Base-by-base conservation (phyloP, 208 protist species). In the Crithidia acanthocephali region DNA sequence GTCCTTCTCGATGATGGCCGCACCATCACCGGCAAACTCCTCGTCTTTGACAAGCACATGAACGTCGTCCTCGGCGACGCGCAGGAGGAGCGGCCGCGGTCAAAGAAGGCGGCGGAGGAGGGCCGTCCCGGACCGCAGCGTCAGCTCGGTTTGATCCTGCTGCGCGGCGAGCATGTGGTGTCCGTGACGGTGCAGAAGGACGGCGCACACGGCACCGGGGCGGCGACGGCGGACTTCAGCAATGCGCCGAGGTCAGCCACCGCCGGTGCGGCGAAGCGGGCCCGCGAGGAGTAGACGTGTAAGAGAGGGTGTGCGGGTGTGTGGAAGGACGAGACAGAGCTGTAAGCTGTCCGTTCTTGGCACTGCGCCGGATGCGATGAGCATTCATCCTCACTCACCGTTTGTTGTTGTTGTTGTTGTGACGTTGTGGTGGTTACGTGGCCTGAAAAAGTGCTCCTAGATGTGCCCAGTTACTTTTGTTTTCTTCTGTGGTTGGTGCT, bases 1-100 rank as follows among this genome's bases (percentile, higher is more conserved):
- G 74, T 96, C 22, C 74, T 83, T 15, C 65, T 92, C 18, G 85
- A 91, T 72, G 91, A 96, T 58, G 85, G 84, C n/a, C 86, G 91
- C 30, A 80, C 76, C 47, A 63, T 96, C 51, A 86, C 75, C 0
- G 91, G 91, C 33, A 88, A 90, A 60, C 74, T 96, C 2, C 80
- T 96, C 28, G 86, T 93, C 51, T 96, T 86, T 71, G 91, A 96
- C 66, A 75, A 87, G 53, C 87, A 93, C 87, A 96, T 96, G 91
- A 96, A 96, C 56, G 84, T 96, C n/a, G 87, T 96, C 7, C 66
- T 96, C 1, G 74, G 61, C 28, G 88, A 94, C 59, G 64, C 65
- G 10, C 60, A 50, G 7, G 88, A 96, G 76, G 80, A 74, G 35
- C 86, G 91, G 28, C 75, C 72, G n/a, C 79, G 72, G 61, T 93